Evolutionary conservation across 345 rosid genomes (phyloP).

Genomic region (Linum usitatissimum): DNA sequence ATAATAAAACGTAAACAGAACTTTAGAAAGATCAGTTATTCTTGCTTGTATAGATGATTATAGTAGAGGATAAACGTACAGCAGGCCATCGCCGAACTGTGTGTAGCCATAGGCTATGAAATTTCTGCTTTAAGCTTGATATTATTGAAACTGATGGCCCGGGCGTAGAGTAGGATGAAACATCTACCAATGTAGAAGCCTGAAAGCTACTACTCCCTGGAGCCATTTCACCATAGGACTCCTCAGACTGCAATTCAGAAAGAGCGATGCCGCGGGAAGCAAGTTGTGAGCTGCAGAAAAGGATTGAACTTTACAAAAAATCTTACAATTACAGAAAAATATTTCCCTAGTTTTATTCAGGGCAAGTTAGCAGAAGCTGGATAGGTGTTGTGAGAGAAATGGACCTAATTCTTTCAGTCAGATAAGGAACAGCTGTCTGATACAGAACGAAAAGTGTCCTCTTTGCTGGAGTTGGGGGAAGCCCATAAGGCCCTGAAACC

Average conservation of each 20-base stretch:
- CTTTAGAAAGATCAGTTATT: background rate
- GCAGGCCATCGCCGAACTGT: constrained; percentile 67
- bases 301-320: background rate
- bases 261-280: constrained; percentile 58
- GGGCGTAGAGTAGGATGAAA: constrained; percentile 31
- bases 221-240: constrained; percentile 20
- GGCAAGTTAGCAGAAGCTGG: background rate
- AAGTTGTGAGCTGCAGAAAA: constrained; percentile 52
- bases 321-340: background rate
- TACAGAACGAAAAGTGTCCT: constrained; percentile 77
- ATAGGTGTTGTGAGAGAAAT: background rate
- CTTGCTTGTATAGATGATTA: background rate
- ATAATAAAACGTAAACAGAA: background rate
- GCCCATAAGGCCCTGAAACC: constrained; percentile 73
- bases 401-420: constrained; percentile 83
- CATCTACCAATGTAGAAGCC: constrained; percentile 20
- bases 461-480: constrained; percentile 93
- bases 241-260: constrained; percentile 47
- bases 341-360: background rate
- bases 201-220: constrained; percentile 25
- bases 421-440: constrained; percentile 72
- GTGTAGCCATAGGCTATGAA: constrained; percentile 36
- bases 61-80: constrained; percentile 29
- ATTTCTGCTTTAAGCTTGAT: constrained; percentile 43
- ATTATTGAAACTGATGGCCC: constrained; percentile 35